These are phyloP conservation scores for Trypanosoma mega DNA, from an alignment of 208 protist species.

Conservation along the genomic window DNA sequence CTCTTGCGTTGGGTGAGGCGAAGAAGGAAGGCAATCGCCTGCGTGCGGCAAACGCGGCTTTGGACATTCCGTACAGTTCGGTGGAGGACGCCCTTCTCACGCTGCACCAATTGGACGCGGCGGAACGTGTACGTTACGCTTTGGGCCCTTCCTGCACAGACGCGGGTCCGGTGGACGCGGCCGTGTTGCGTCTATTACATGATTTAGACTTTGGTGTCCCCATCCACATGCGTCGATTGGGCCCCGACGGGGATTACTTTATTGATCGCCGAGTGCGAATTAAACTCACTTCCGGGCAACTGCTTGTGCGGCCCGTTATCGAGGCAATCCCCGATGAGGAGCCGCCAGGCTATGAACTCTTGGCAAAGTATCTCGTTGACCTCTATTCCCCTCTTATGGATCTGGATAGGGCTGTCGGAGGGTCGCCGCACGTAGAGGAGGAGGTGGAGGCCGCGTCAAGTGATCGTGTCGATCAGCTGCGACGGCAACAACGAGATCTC, in stretches of 20 bases:
- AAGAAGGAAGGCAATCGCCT: background rate
- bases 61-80: background rate
- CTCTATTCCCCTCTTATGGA: conserved; percentile 27
- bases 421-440: background rate
- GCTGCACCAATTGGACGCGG: conserved; percentile 2
- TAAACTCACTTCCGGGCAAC: conserved; percentile 11
- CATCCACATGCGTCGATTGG: conserved; percentile 18
- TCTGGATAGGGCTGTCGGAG: conserved; percentile 13
- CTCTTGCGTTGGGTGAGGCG: background rate
- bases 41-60: background rate
- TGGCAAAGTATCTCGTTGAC: conserved; percentile 29
- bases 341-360: conserved; percentile 14
- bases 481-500: conserved; percentile 2
- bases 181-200: conserved; percentile 22
- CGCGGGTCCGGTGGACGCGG: conserved; percentile 6
- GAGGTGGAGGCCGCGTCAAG: background rate
- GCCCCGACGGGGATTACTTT: conserved; percentile 27
- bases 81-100: conserved; percentile 16
- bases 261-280: conserved; percentile 26
- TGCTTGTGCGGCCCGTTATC: conserved; percentile 17
- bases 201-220: conserved; percentile 24
- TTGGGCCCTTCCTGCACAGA: background rate
- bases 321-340: background rate
- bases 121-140: conserved; percentile 9
- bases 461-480: background rate